These are phyloP conservation scores for Fraxinus baroniana DNA, from an alignment of 305 asterid species.

Conservation along the genomic window DNA sequence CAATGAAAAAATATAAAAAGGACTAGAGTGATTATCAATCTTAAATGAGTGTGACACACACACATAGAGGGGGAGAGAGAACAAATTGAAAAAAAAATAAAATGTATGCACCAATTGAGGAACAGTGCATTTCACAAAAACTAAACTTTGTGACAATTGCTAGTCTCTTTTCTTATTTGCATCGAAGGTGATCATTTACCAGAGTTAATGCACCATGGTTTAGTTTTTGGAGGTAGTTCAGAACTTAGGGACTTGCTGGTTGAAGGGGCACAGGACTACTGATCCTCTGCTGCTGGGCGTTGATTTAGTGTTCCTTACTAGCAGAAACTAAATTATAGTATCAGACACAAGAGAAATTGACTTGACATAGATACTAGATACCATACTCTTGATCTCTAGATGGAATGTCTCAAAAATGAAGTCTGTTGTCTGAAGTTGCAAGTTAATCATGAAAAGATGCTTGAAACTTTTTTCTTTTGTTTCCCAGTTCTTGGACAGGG, in stretches of 20 bases:
- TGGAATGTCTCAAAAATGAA: not conserved
- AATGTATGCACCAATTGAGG: not conserved
- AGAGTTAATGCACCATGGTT: not conserved
- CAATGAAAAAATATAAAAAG: not conserved
- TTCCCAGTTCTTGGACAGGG: not conserved
- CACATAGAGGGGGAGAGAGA: not conserved
- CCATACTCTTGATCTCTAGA: not conserved
- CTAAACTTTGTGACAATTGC: not conserved
- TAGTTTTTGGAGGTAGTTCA: not conserved
- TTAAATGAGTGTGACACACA: not conserved
- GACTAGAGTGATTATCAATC: not conserved
- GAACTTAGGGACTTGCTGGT: not conserved
- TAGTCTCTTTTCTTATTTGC: not conserved
- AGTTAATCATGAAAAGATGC: not conserved
- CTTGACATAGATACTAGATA: constrained; percentile 12
- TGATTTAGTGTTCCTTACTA: not conserved
- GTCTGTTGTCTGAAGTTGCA: not conserved
- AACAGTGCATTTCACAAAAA: not conserved
- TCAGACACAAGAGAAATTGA: not conserved
- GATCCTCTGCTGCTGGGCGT: constrained; percentile 1
- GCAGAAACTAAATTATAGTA: not conserved
- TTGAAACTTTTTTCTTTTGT: not conserved
- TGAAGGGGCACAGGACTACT: not conserved
- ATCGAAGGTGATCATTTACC: not conserved
- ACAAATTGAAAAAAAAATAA: not conserved